These are phyloP conservation scores for Trametes gibbosa DNA, from an alignment of 768 basidiomycete genomes.

Conservation along the genomic window DNA sequence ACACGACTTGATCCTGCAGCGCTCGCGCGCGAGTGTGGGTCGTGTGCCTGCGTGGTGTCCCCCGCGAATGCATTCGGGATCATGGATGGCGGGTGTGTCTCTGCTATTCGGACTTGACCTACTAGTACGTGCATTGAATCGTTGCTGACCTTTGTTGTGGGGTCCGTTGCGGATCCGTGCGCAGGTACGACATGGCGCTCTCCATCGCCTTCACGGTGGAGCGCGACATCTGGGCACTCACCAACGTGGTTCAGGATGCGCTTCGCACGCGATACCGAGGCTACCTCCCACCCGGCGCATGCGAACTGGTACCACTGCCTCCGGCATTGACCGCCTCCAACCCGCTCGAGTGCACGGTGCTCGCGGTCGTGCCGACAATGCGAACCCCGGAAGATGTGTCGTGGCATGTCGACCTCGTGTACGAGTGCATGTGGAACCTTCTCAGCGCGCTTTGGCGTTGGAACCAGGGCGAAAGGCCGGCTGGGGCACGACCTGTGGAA, in stretches of 20 bases:
- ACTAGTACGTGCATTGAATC: no score
- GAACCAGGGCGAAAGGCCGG: slow-evolving; percentile 11
- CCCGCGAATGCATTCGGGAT: slow-evolving; percentile 25
- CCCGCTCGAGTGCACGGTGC: slow-evolving; percentile 12
- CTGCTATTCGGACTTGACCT: no score
- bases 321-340: slow-evolving; percentile 15
- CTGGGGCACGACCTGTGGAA: slow-evolving; percentile 2
- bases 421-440: slow-evolving; percentile 23
- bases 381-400: slow-evolving; percentile 18
- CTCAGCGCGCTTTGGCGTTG: slow-evolving; percentile 19
- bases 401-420: slow-evolving; percentile 21
- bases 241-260: slow-evolving; percentile 12
- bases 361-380: slow-evolving; percentile 23
- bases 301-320: slow-evolving; percentile 20
- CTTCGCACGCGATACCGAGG: slow-evolving; percentile 13
- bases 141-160: background rate
- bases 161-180: background rate
- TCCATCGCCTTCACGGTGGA: slow-evolving; percentile 15
- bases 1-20: slow-evolving; percentile 1
- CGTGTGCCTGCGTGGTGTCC: slow-evolving; percentile 21
- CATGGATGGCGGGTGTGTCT: slow-evolving; percentile 23
- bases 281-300: slow-evolving; percentile 17
- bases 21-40: slow-evolving; percentile 8
- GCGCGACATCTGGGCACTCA: slow-evolving; percentile 18
- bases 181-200: slow-evolving; percentile 21